Conservation (phyloP, 192 early-diverging fungal species). For the Helicostylum pulchrum region DNA sequence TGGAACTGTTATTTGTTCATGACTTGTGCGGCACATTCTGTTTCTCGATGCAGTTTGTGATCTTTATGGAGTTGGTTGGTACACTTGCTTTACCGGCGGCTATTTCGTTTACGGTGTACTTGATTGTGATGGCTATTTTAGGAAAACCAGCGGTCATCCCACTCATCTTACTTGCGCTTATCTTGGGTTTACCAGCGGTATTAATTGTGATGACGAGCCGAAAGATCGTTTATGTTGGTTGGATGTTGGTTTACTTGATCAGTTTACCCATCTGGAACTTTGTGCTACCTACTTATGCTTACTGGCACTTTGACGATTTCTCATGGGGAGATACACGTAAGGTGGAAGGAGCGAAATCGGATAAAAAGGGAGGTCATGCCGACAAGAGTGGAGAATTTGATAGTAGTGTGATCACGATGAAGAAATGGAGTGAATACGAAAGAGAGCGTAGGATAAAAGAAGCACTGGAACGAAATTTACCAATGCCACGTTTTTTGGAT, state of each 20-base stretch:
- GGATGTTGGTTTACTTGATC: slow-evolving; percentile 53
- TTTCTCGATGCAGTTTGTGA: slow-evolving; percentile 94
- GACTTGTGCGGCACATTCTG: slow-evolving; percentile 90
- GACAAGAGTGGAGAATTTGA: slow-evolving; percentile 73
- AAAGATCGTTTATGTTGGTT: slow-evolving; percentile 80
- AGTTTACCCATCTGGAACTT: slow-evolving; percentile 80
- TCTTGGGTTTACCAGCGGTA: slow-evolving; percentile 87
- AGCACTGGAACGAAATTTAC: slow-evolving; percentile 11
- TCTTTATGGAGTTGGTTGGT: slow-evolving; percentile 92
- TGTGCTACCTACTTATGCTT: slow-evolving; percentile 72
- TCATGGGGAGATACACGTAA: slow-evolving; percentile 80
- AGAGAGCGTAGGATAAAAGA: slow-evolving; percentile 5
- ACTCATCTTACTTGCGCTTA: slow-evolving; percentile 69
- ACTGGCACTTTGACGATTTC: slow-evolving; percentile 90
- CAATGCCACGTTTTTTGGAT: slow-evolving; percentile 23
- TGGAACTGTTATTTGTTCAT: slow-evolving; percentile 77
- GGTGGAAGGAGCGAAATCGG: slow-evolving; percentile 46
- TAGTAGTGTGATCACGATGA: slow-evolving; percentile 69
- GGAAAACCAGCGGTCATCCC: slow-evolving; percentile 53
- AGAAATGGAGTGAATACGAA: slow-evolving; percentile 69
- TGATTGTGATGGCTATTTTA: slow-evolving; percentile 78
- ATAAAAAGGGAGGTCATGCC: slow-evolving; percentile 54
- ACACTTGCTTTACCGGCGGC: slow-evolving; percentile 90
- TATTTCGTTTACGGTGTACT: slow-evolving; percentile 80
- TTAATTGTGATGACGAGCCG: slow-evolving; percentile 87